A percentile compares a stretch with the other conserved stretches of the same genome.
Conservation (phyloP, 2,329 filamentous ascomycete genomes). For the Septoria petroselini region DNA sequence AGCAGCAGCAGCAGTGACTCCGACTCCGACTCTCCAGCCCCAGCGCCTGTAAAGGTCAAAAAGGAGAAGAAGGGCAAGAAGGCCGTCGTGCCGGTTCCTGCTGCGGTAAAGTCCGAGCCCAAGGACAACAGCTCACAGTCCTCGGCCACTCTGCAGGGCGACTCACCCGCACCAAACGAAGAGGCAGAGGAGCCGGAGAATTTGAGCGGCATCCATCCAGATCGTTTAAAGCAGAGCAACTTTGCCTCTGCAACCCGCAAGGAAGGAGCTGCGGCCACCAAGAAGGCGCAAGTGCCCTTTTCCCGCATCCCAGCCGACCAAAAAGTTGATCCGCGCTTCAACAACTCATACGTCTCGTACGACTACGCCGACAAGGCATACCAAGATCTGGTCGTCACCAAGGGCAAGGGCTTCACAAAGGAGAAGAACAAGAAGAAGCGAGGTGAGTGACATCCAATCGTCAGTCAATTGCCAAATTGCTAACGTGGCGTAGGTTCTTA, state of each 20-base stretch:
- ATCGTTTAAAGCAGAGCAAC: conserved; percentile 30
- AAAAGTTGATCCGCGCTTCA: conserved; percentile 66
- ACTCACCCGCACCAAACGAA: conserved; percentile 19
- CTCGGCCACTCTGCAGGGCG: conserved; percentile 34
- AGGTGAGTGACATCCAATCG: conserved; percentile 26
- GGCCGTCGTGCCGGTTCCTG: conserved; percentile 19
- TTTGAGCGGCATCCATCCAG: conserved; percentile 41
- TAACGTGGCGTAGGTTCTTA: conserved; percentile 68
- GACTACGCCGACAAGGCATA: conserved; percentile 87
- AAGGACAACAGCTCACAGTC: conserved; percentile 28
- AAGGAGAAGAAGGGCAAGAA: conserved; percentile 21
- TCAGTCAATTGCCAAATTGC: neutral
- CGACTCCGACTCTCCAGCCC: conserved; percentile 42
- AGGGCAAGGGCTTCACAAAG: conserved; percentile 97
- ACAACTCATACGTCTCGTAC: conserved; percentile 79
- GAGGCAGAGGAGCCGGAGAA: conserved; percentile 37
- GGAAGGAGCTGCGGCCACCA: conserved; percentile 38
- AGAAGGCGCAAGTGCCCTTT: conserved; percentile 66
- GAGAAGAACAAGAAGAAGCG: conserved; percentile 86
- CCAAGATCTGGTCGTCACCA: conserved; percentile 82
- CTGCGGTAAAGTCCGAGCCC: neutral
- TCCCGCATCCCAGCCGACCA: conserved; percentile 71
- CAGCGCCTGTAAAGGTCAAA: conserved; percentile 21
- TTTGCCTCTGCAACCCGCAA: conserved; percentile 18
- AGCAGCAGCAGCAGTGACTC: conserved; percentile 29